Conservation (phyloP, 2,329 filamentous ascomycete species). For the Magnaporthiopsis rhizophila region DNA sequence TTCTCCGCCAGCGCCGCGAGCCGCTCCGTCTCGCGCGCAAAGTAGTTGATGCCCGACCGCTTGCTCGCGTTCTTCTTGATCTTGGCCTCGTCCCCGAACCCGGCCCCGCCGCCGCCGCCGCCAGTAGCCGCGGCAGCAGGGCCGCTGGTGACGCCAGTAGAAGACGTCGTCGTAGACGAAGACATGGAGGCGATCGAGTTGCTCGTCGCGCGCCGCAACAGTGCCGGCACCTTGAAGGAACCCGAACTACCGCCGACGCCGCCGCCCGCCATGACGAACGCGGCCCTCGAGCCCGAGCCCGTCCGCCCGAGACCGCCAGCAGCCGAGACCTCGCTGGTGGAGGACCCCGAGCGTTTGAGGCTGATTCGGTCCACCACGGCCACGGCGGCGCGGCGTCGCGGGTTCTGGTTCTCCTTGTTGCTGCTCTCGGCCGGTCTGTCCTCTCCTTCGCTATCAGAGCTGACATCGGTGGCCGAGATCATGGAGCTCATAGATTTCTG, state of each 20-base stretch:
- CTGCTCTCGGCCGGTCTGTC: slow-evolving; percentile 40
- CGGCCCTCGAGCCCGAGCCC: slow-evolving; percentile 34
- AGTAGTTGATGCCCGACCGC: slow-evolving; percentile 52
- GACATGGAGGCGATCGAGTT: slow-evolving; percentile 41
- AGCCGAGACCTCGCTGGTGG: slow-evolving; percentile 12
- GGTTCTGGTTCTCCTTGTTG: slow-evolving; percentile 45
- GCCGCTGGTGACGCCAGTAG: slow-evolving; percentile 24
- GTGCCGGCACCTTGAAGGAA: slow-evolving; percentile 59
- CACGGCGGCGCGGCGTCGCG: slow-evolving; percentile 42
- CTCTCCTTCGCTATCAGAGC: slow-evolving; percentile 44
- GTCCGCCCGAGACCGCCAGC: slow-evolving; percentile 19
- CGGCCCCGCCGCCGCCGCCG: slow-evolving; percentile 9
- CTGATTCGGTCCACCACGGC: slow-evolving; percentile 71
- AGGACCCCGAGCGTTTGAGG: slow-evolving; percentile 47
- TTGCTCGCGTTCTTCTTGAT: slow-evolving; percentile 51
- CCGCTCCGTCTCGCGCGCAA: slow-evolving; percentile 52
- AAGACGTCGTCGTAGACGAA: slow-evolving; percentile 21
- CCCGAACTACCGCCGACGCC: slow-evolving; percentile 21
- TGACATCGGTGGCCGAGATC: slow-evolving; percentile 31
- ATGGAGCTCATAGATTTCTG: slow-evolving; percentile 36
- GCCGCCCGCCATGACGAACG: slow-evolving; percentile 40
- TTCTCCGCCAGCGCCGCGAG: slow-evolving; percentile 45
- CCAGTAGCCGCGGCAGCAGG: slow-evolving; percentile 3
- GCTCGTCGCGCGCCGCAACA: slow-evolving; percentile 67
- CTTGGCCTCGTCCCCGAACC: slow-evolving; percentile 20